Evolutionary conservation across 768 basidiomycete species (phyloP), one percentile per base, ranked within the genome.

Genomic region (Exidia glandulosa): DNA sequence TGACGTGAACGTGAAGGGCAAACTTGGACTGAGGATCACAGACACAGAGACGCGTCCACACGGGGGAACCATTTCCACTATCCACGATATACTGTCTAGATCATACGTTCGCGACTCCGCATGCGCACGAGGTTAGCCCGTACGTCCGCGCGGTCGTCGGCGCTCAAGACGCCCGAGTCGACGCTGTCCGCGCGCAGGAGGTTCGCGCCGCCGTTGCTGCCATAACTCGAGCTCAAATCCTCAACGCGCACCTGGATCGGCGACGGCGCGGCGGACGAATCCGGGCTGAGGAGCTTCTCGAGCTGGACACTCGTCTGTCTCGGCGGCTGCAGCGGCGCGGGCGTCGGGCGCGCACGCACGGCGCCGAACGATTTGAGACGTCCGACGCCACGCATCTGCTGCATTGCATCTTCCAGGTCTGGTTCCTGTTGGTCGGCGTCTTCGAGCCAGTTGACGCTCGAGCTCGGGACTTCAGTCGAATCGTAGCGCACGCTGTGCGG

Each of bases 321-420:
- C 50, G 50, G 6, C 50, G 25, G 50, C 16, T 54, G 50, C 50
- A 31, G 50, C 25, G 30, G 50, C 27, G 50, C 34, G 10, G 62
- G 59, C 33, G 60, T 63, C 19, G 41, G 32, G 13, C 57, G 62
- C 57, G 57, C 56, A 29, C 56, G 45, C 5, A 61, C 59, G 3
- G 23, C 34, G 30, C 60, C 37, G 19, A 63, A 32, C 23, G 23
- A 32, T 57, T 37, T 60, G 45, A 63, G 48, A 29, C 62, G 59
- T 41, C 37, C 59, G n/a, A 47, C 56, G 23, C 32, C 56, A 34
- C 36, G 30, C 31, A 30, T 30, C 62, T 47, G 56, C 29, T 56
- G 19, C 32, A 27, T 12, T 27, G 50, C 14, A 23, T 54, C 50
- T 14, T n/a, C 14, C 56, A 27, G n/a, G n/a, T n/a, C n/a, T n/a